Conservation (phyloP, 2,329 filamentous ascomycete species). For the Sporothrix brasiliensis region DNA sequence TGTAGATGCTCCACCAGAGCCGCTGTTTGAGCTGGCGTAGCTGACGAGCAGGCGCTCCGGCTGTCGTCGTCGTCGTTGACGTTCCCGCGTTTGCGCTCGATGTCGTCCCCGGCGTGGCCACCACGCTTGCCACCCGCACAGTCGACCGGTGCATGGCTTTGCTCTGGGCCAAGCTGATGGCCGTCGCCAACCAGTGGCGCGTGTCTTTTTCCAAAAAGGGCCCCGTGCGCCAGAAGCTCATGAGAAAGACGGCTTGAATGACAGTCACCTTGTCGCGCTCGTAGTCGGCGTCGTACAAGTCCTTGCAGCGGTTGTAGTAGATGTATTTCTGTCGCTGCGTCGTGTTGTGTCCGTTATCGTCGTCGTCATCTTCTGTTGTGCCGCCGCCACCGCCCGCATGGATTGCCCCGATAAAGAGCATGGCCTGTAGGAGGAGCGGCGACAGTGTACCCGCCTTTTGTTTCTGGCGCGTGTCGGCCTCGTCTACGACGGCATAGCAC, state of each 20-base stretch:
- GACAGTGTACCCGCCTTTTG: not conserved
- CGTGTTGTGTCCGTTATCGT: too few species aligned
- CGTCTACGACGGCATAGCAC: conserved; percentile 33
- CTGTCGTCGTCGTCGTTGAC: too few species aligned
- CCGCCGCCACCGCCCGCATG: not conserved
- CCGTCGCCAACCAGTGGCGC: conserved; percentile 14
- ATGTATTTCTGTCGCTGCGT: not conserved
- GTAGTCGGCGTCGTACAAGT: conserved; percentile 13
- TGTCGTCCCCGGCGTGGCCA: not conserved
- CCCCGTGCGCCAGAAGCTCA: conserved; percentile 18
- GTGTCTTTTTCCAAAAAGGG: conserved; percentile 6
- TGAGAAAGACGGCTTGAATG: conserved; percentile 2
- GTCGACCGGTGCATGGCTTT: conserved; percentile 17
- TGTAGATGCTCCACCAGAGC: conserved; percentile 5
- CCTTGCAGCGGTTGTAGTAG: conserved; percentile 19
- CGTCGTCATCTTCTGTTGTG: too few species aligned
- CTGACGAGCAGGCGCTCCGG: not conserved
- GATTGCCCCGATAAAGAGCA: not conserved
- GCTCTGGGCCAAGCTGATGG: conserved; percentile 13
- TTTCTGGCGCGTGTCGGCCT: conserved; percentile 9
- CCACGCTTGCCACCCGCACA: not conserved
- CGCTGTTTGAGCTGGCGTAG: not conserved
- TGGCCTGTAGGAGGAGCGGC: not conserved
- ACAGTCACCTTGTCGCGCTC: conserved; percentile 10
- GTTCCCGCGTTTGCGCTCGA: not conserved